phyloP scores from a whole-genome alignment of 169 alveolate species.

The Amoebophrya sp. region DNA sequence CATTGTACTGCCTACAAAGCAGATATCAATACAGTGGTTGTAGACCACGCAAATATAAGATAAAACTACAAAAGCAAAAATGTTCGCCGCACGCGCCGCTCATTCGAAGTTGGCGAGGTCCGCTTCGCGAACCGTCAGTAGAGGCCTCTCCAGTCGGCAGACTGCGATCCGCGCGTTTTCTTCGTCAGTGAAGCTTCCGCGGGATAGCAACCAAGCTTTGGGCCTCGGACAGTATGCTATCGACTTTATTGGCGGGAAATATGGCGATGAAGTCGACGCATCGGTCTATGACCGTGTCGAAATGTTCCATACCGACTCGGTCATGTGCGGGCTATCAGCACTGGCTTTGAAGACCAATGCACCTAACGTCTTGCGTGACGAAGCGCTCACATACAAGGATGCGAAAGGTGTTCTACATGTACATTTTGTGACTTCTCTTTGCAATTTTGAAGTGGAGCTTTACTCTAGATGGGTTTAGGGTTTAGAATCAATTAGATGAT shows the following conservation, averaged over 20 bases:
- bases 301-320: conserved; percentile 46
- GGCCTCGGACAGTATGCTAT: neutral
- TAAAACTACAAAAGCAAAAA: too few species aligned
- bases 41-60: too few species aligned
- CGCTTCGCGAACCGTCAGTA: too few species aligned
- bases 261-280: conserved; percentile 41
- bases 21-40: too few species aligned
- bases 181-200: neutral
- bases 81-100: too few species aligned
- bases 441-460: neutral
- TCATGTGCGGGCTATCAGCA: conserved; percentile 76
- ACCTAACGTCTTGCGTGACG: conserved; percentile 66
- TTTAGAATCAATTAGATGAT: neutral
- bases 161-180: too few species aligned
- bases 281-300: conserved; percentile 46
- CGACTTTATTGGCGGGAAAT: conserved; percentile 45
- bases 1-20: too few species aligned
- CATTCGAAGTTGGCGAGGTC: too few species aligned
- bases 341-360: conserved; percentile 74
- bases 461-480: neutral
- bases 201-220: neutral
- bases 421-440: neutral
- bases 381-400: conserved; percentile 43
- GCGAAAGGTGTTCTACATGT: neutral
- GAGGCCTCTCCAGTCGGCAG: too few species aligned